Conservation (phyloP, 768 basidiomycete genomes). For the Collybia mongolica region DNA sequence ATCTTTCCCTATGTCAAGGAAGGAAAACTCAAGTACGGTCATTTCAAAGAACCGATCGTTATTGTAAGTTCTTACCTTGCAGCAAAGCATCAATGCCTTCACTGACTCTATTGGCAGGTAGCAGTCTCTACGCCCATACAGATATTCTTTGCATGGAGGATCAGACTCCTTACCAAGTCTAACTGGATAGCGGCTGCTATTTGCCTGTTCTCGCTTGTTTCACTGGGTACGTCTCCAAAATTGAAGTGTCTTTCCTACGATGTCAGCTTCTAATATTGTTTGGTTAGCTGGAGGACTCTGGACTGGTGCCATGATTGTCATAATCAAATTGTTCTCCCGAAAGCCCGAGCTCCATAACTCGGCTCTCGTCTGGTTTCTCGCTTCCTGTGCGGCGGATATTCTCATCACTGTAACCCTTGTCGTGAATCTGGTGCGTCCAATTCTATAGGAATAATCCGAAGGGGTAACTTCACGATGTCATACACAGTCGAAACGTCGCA, state of each 20-base stretch:
- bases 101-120: slow-evolving; percentile 22
- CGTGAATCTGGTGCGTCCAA: slow-evolving; percentile 35
- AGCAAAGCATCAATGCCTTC: background rate
- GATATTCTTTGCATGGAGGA: slow-evolving; percentile 40
- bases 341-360: slow-evolving; percentile 30
- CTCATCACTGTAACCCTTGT: slow-evolving; percentile 44
- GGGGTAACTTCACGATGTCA: background rate
- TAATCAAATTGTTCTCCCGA: slow-evolving; percentile 21
- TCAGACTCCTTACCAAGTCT: slow-evolving; percentile 29
- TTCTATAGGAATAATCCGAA: background rate
- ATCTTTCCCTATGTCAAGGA: background rate
- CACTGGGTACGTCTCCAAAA: slow-evolving; percentile 24
- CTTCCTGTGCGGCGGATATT: slow-evolving; percentile 43
- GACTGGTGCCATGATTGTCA: slow-evolving; percentile 23
- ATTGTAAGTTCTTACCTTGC: slow-evolving; percentile 21
- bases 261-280: background rate
- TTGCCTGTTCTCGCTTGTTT: slow-evolving; percentile 22
- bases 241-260: background rate
- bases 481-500: slow-evolving; percentile 32
- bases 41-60: slow-evolving; percentile 27
- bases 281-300: slow-evolving; percentile 30
- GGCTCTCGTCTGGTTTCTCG: slow-evolving; percentile 42
- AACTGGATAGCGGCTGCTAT: slow-evolving; percentile 25
- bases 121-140: slow-evolving; percentile 39
- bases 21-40: background rate